Base-by-base conservation (phyloP, 2,329 filamentous ascomycete species). In the Zalaria obscura region DNA sequence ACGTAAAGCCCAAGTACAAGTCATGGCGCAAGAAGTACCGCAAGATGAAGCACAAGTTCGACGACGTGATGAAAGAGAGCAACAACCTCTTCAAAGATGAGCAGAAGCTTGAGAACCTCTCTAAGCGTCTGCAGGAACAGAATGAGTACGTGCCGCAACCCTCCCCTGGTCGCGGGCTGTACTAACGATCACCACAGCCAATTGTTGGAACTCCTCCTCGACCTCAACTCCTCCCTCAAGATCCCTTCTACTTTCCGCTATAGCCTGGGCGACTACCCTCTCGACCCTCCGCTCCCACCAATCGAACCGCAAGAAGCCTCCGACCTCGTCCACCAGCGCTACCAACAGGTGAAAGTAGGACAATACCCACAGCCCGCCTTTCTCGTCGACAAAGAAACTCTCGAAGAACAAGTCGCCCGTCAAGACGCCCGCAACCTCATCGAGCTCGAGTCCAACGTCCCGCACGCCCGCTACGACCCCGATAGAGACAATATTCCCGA, bases 171-270 rank as follows among this genome's bases (percentile, higher is more conserved):
- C 29, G 29, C 29, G 7, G 6, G 35, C 38, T 42, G 39, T 27
- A 31, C 41, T 44, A 38, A 25, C 35, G 11, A 9, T n/a, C 35
- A 40, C 40, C 47, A 53, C 53, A 95, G 88, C 61, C 87, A 88
- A 60, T 66, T 96, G 29, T 75, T 95, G 41, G 89, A 96, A 52
- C 67, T 95, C 7, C 75, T 96, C 29, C 72, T 93, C 47, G 88
- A 95, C 55, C 74, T 95, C 64, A 98, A 98, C 64, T 78, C 83
- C 40, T 83, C 78, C 35, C 69, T 80, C 18, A 83, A 91, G 57
- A 78, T 96, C 36, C 78, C 85, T 7, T 67, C 76, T 27, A 72
- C 80, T 44, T 76, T 82, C 53, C 82, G 83, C 52, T 80, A 86
- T 64, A 80, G 89, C 54, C 66, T 95, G 43, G 55, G 61, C 40